Percentiles rank a stretch among this genome's conserved stretches.
phyloP scores from a whole-genome alignment of 108 stramenopile genomes.

The Cyclotella choctawhatcheeana region DNA sequence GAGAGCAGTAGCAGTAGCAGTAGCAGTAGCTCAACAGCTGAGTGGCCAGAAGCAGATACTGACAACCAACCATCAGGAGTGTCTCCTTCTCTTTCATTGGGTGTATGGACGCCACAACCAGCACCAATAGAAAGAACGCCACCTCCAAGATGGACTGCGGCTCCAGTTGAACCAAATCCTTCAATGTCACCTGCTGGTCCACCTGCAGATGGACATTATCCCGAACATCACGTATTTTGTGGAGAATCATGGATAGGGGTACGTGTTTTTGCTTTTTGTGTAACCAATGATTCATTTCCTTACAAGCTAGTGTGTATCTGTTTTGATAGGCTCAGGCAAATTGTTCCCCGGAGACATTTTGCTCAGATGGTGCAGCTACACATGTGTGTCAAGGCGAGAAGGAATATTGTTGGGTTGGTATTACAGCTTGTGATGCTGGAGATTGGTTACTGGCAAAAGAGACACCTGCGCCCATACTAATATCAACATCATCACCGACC shows the following conservation, averaged over 20 bases:
- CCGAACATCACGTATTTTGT: slow-evolving; percentile 36
- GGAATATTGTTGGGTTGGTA: slow-evolving; percentile 40
- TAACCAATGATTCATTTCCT: no score
- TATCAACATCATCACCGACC: not conserved
- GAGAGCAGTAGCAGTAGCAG: not conserved
- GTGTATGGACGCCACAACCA: slow-evolving; percentile 10
- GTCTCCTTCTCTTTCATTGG: slow-evolving; percentile 1
- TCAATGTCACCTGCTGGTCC: not conserved
- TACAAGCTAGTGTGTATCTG: no score
- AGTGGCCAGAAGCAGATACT: not conserved
- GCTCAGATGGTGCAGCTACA: slow-evolving; percentile 32
- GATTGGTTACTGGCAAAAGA: slow-evolving; percentile 13
- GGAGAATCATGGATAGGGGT: slow-evolving; percentile 24
- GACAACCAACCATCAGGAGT: not conserved
- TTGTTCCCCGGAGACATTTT: slow-evolving; percentile 46
- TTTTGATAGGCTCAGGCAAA: slow-evolving; percentile 32
- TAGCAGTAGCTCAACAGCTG: not conserved
- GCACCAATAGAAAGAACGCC: slow-evolving; percentile 4
- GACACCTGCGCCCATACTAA: slow-evolving; percentile 4
- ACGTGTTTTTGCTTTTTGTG: no score
- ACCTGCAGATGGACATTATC: not conserved
- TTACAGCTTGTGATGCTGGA: slow-evolving; percentile 39
- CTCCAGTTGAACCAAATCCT: slow-evolving; percentile 8
- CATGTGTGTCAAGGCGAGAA: slow-evolving; percentile 22
- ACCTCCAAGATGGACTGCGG: slow-evolving; percentile 6